Evolutionary conservation across 768 basidiomycete species (phyloP), one percentile per base, ranked within the genome.

Genomic region (Mycena filopes): DNA sequence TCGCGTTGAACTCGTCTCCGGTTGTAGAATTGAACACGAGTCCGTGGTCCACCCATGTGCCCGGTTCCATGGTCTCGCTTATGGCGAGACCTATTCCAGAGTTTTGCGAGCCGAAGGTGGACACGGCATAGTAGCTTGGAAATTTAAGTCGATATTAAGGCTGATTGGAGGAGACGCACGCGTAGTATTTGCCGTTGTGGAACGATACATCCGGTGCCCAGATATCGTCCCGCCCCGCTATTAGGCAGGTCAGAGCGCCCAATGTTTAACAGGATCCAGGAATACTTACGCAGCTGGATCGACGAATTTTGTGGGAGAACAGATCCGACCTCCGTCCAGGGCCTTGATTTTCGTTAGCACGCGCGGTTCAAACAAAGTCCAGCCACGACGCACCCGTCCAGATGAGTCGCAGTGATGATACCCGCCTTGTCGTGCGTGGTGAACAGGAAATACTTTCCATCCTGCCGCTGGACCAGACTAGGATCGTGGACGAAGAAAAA

Each of bases 371-470:
- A 42, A 11, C 11, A 13, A 13, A 51, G 21, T 13, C 9, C 25
- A 45, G 21, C 5, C 6, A 3, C 7, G 15, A 36, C 60, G 18
- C 55, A 66, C 65, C 65, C 65, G 2, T 40, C 49, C 31, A 61
- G 29, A 48, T 62, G 16, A 26, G 25, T 41, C 10, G 60, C 65
- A 10, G 55, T 66, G n/a, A 66, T 66, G 36, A 66, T 66, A 6
- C 60, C 65, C 20, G 65, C 60, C n/a, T 66, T 66, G 65, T 62
- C 55, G 49, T 66, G 65, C 42, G 65, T 66, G 1, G 65, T 66
- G 36, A 66, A 66, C 31, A 66, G 42, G 31, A 66, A 66, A 42
- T 66, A 66, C 31, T 62, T 66, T 7, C 65, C 65, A 36, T 66
- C 65, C 3, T 36, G 31, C 21, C 65, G 65, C 26, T 66, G 60